Evolutionary conservation across 164 flowering plant species (phyloP), one percentile per base, ranked within the genome.

Genomic region (Sextonia rubra): DNA sequence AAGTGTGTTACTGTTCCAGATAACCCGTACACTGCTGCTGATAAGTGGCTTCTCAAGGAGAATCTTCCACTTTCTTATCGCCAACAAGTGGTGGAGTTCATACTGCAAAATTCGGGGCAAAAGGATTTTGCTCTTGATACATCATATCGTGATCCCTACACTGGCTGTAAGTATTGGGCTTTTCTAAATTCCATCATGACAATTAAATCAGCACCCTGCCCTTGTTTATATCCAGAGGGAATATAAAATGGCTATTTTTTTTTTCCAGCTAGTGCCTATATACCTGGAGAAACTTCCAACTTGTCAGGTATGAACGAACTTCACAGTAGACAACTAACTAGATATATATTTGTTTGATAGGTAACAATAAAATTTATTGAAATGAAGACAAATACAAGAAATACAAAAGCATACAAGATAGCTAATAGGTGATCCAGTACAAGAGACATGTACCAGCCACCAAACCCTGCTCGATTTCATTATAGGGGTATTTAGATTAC

Each of bases 11-110:
- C 24, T 64, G 69, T 77, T 82, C 71, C 88, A 96, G 99, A 96
- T 76, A 88, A 89, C 80, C 91, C 97, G 60, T 96, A 96, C 75
- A 75, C 71, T 63, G 80, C 86, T 75, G 99, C 99, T 79, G 99
- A 96, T 73, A 92, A 90, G 80, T 96, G 99, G 99, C 98, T 96
- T 76, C 91, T 96, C 56, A 87, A 90, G 74, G 97, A 96, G 83
- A 85, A 88, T 77, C 94, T 96, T 74, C 94, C 98, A 25, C 87
- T 93, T 73, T 81, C 97, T 67, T 96, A 86, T 62, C 91, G 98
- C 26, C 91, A 93, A 78, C 99, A 96, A 81, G 76, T 96, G 75
- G 97, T 93, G 26, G 97, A 92, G 74, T 96, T 96, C 80, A 93
- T 96, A 74, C 85, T 93, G 65, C 91, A 92, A 80, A 96, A 91